Evolutionary conservation across 148 eudicot genomes (phyloP).

Genomic region (Fallopia convolvulus): DNA sequence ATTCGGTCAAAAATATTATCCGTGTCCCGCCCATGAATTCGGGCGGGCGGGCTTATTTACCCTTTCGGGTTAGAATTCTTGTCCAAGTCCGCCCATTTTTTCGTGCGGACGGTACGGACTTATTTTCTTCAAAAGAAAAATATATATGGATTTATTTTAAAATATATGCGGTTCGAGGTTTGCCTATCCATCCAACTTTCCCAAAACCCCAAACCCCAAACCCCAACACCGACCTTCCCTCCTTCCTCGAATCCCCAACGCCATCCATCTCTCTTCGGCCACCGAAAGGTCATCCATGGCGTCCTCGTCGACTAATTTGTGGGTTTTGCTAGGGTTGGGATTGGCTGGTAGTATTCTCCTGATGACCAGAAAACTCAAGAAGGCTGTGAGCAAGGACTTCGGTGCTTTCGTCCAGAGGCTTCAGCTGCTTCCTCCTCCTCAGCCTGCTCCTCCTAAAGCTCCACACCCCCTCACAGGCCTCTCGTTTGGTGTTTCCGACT

Average conservation of each 20-base stretch:
- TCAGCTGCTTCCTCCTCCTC: conserved; percentile 85
- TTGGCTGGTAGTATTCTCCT: conserved; percentile 79
- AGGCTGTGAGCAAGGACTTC: conserved; percentile 52
- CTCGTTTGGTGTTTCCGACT: conserved; percentile 79
- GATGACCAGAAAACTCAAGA: conserved; percentile 65
- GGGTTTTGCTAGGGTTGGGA: conserved; percentile 85
- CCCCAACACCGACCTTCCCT: neutral
- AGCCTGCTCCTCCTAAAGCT: conserved; percentile 96
- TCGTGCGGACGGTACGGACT: too few relatives aligned
- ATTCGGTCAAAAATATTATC: too few relatives aligned
- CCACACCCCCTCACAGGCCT: conserved; percentile 76
- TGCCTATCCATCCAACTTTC: neutral
- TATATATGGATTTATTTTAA: too few relatives aligned
- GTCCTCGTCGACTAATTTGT: conserved; percentile 59
- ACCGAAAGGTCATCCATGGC: conserved; percentile 34
- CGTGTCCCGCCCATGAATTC: too few relatives aligned
- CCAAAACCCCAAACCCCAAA: conserved; percentile 13
- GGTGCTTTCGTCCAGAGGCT: conserved; percentile 68
- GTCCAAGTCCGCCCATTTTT: too few relatives aligned
- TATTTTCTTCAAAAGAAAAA: too few relatives aligned
- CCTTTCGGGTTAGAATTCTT: too few relatives aligned
- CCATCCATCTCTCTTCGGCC: neutral
- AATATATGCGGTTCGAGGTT: neutral
- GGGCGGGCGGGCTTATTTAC: too few relatives aligned
- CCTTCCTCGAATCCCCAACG: neutral